Conservation (phyloP, 1,284 basidiomycete genomes). For the Agaricales sp. region DNA sequence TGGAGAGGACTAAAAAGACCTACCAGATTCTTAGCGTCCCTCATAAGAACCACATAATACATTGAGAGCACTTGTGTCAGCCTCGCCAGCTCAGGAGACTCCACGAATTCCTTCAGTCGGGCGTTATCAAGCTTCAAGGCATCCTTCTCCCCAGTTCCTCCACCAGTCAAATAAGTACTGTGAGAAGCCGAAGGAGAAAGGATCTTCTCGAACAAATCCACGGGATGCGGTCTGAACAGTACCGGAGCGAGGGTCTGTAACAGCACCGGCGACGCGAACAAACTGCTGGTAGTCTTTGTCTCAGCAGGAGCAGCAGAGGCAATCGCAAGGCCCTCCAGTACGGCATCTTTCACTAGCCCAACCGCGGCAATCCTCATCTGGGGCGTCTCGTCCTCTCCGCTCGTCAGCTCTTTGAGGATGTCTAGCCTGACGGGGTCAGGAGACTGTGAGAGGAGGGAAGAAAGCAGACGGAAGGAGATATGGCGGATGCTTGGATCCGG, state of each 20-base stretch:
- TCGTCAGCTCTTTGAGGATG: not conserved
- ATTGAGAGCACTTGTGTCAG: not conserved
- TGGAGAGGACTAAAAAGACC: not conserved
- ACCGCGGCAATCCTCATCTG: not conserved
- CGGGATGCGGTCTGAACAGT: not conserved
- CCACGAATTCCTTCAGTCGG: not conserved
- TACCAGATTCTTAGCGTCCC: not conserved
- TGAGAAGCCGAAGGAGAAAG: too few relatives aligned
- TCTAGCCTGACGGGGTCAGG: not conserved
- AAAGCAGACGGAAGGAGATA: not conserved
- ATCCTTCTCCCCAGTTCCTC: too few relatives aligned
- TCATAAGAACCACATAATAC: not conserved
- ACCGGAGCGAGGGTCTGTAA: not conserved
- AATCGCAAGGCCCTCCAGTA: not conserved
- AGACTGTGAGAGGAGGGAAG: not conserved
- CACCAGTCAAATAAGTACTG: too few relatives aligned
- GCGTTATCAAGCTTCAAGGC: not conserved
- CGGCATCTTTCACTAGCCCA: not conserved
- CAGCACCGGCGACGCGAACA: not conserved
- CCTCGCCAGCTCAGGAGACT: not conserved
- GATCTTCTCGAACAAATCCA: too few relatives aligned
- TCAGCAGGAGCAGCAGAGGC: not conserved
- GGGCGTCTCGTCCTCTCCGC: not conserved
- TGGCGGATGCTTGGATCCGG: not conserved
- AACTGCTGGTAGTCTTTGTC: too few relatives aligned